These are phyloP conservation scores for Aspergillus nanangensis DNA, from an alignment of 495 filamentous ascomycete genomes.

Conservation along the genomic window DNA sequence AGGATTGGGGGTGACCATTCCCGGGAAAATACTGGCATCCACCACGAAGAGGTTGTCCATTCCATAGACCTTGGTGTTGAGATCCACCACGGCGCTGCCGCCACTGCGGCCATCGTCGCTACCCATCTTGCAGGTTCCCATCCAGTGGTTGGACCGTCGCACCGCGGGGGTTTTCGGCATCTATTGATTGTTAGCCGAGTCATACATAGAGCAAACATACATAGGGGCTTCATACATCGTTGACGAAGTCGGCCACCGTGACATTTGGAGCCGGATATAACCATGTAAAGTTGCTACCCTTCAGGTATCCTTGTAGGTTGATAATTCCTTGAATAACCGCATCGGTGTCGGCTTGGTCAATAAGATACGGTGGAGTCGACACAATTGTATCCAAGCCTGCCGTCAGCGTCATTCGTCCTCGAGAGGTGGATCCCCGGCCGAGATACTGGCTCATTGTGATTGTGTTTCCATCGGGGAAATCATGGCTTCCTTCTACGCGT, in stretches of 20 bases:
- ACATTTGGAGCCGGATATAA: slow-evolving; percentile 5
- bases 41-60: slow-evolving; percentile 5
- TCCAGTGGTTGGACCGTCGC: slow-evolving; percentile 13
- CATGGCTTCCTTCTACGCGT: slow-evolving; percentile 10
- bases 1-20: slow-evolving; percentile 6
- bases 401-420: slow-evolving; percentile 11
- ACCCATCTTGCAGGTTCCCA: slow-evolving; percentile 18
- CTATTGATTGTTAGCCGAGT: background rate
- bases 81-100: slow-evolving; percentile 3
- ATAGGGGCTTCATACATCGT: background rate
- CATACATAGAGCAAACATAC: background rate
- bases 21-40: slow-evolving; percentile 8
- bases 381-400: slow-evolving; percentile 10
- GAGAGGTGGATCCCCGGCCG: slow-evolving; percentile 13
- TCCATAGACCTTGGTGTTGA: slow-evolving; percentile 5
- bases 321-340: slow-evolving; percentile 12
- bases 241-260: slow-evolving; percentile 5
- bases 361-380: slow-evolving; percentile 9
- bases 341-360: slow-evolving; percentile 7
- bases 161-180: background rate
- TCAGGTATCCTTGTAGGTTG: slow-evolving; percentile 1
- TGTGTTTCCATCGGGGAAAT: slow-evolving; percentile 6
- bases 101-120: slow-evolving; percentile 9
- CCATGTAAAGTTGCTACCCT: slow-evolving; percentile 6
- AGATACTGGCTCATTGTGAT: slow-evolving; percentile 14